A percentile compares a stretch with the other conserved stretches of the same genome.
Evolutionary conservation across 139 green algal genomes (phyloP).

Genomic region (Coelastrella sp.): DNA sequence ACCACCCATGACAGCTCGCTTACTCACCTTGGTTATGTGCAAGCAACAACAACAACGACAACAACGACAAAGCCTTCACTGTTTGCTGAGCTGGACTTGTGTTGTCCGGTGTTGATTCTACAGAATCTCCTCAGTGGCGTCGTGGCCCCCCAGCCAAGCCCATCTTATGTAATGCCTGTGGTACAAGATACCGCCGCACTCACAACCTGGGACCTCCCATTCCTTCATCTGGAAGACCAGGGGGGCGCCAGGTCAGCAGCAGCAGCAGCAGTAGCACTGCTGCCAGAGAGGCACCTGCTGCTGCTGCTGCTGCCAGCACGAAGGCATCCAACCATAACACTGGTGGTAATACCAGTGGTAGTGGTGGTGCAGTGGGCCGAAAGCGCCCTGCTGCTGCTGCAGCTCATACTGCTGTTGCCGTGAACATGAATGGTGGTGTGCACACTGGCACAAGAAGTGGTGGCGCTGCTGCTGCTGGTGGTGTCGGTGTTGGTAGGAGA

Average conservation of each 20-base stretch:
- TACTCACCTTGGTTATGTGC: too few relatives aligned
- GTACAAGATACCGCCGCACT: constrained; percentile 68
- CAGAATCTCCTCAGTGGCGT: constrained; percentile 73
- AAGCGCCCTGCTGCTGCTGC: constrained; percentile 9
- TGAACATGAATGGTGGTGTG: constrained; percentile 7
- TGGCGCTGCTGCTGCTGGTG: not conserved
- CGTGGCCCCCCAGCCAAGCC: constrained; percentile 68
- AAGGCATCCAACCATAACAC: not conserved
- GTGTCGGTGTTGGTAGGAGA: not conserved
- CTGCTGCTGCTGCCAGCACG: not conserved
- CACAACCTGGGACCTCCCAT: constrained; percentile 55
- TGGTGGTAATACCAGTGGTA: not conserved
- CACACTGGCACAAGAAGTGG: constrained; percentile 28
- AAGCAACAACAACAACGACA: too few relatives aligned
- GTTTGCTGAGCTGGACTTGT: not conserved
- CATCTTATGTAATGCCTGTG: constrained; percentile 83
- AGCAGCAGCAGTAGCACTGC: constrained; percentile 17
- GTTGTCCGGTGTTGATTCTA: not conserved
- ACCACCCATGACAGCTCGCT: too few relatives aligned
- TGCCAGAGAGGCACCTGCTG: not conserved
- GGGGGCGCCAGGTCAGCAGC: not conserved
- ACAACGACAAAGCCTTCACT: too few relatives aligned
- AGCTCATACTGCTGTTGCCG: not conserved
- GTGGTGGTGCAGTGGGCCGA: not conserved
- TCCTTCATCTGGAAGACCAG: constrained; percentile 12